Evolutionary conservation across 2,329 filamentous ascomycete genomes (phyloP).

Genomic region (Fusarium miscanthi): DNA sequence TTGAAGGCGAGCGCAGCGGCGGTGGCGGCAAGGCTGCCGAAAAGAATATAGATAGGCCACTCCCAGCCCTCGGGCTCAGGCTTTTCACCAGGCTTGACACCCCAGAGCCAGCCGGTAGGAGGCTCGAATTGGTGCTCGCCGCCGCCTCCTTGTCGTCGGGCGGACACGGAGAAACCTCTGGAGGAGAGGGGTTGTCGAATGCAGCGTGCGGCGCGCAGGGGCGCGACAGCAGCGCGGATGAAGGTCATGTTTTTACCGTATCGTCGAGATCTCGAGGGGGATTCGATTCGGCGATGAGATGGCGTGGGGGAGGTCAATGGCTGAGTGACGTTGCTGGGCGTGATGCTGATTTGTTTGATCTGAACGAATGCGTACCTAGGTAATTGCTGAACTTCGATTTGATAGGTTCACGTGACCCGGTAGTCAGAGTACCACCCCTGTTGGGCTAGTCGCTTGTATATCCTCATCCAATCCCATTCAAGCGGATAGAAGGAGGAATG

Average conservation of each 20-base stretch:
- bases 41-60: conserved; percentile 83
- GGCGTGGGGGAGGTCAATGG: conserved; percentile 46
- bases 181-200: conserved; percentile 48
- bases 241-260: conserved; percentile 49
- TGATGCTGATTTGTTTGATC: conserved; percentile 39
- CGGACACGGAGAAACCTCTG: conserved; percentile 58
- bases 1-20: conserved; percentile 92
- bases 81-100: conserved; percentile 94
- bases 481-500: conserved; percentile 13
- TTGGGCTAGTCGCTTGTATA: neutral
- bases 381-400: conserved; percentile 41
- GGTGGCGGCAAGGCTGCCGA: conserved; percentile 79
- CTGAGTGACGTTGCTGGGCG: conserved; percentile 37
- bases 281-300: conserved; percentile 40
- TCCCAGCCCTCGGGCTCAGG: conserved; percentile 98
- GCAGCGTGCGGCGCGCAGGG: conserved; percentile 54
- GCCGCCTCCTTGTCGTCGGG: conserved; percentile 55
- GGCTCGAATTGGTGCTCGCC: conserved; percentile 85
- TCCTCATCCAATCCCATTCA: neutral
- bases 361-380: conserved; percentile 33
- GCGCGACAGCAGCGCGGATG: conserved; percentile 52
- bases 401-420: conserved; percentile 40
- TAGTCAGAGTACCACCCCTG: neutral
- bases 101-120: conserved; percentile 91
- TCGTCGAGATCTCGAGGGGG: conserved; percentile 28